Conservation (phyloP, 768 basidiomycete species). For the Psilocybe azurescens region DNA sequence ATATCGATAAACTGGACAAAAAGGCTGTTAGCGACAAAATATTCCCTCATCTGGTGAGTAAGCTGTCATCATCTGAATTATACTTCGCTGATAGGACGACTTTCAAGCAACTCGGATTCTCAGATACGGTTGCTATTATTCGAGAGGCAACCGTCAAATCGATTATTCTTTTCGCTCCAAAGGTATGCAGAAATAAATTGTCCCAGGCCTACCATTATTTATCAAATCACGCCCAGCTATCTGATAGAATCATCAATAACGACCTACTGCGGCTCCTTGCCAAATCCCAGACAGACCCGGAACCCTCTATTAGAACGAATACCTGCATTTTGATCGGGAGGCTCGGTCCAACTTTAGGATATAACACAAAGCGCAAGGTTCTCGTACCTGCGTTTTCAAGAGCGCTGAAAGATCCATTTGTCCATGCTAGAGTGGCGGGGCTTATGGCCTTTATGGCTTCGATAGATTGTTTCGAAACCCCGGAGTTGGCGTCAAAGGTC, state of each 20-base stretch:
- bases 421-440: constrained; percentile 92
- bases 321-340: constrained; percentile 96
- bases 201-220: constrained; percentile 8
- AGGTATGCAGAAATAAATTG: constrained; percentile 51
- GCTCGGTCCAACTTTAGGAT: constrained; percentile 82
- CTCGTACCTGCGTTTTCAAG: constrained; percentile 93
- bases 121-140: constrained; percentile 92
- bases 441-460: constrained; percentile 97
- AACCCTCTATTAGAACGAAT: constrained; percentile 96
- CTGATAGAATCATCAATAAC: constrained; percentile 93
- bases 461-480: constrained; percentile 84
- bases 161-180: constrained; percentile 82
- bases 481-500: constrained; percentile 90
- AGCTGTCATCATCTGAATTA: not conserved
- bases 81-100: constrained; percentile 2
- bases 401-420: constrained; percentile 88
- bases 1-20: constrained; percentile 86
- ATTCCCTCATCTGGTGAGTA: constrained; percentile 88
- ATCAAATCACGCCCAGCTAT: constrained; percentile 56
- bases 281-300: constrained; percentile 89
- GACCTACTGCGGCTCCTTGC: constrained; percentile 93
- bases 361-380: constrained; percentile 94
- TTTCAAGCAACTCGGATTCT: constrained; percentile 89
- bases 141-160: constrained; percentile 94
- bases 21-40: constrained; percentile 86